A percentile compares a stretch with the other conserved stretches of the same genome.
Conservation (phyloP, 805 yeast species). For the Isabelozyma gotoi region DNA sequence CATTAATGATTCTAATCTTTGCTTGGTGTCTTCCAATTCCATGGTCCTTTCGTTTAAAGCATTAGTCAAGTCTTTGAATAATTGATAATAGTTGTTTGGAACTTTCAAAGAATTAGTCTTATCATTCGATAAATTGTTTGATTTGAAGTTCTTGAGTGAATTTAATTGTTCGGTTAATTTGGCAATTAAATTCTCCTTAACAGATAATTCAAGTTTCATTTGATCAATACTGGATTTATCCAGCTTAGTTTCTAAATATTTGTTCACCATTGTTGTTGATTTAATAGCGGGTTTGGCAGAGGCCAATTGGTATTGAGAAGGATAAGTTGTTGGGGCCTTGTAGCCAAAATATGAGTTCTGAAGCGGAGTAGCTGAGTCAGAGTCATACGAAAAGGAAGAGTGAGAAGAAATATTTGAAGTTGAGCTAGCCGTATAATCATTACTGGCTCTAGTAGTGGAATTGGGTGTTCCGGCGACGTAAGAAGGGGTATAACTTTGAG, state of each 20-base stretch:
- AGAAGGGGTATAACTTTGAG: slow-evolving; percentile 30
- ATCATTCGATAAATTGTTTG: slow-evolving; percentile 6
- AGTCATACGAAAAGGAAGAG: not conserved
- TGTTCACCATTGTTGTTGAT: not conserved
- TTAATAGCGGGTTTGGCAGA: not conserved
- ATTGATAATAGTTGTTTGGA: slow-evolving; percentile 44
- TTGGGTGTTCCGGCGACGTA: slow-evolving; percentile 4
- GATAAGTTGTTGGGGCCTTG: not conserved
- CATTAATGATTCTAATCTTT: slow-evolving; percentile 60
- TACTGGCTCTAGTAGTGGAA: slow-evolving; percentile 1
- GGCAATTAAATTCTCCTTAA: slow-evolving; percentile 49
- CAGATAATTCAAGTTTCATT: slow-evolving; percentile 49
- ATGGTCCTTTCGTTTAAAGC: slow-evolving; percentile 44
- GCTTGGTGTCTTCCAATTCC: slow-evolving; percentile 62
- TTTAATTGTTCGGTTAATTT: slow-evolving; percentile 35
- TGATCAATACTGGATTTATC: slow-evolving; percentile 25
- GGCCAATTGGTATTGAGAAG: not conserved
- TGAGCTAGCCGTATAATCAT: not conserved
- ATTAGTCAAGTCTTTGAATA: slow-evolving; percentile 49
- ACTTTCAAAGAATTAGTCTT: slow-evolving; percentile 17
- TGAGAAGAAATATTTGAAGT: not conserved
- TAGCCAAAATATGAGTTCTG: not conserved
- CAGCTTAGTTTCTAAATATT: slow-evolving; percentile 1
- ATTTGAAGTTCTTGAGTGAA: slow-evolving; percentile 10
- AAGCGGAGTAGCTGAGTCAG: not conserved